phyloP scores from a whole-genome alignment of 2,329 filamentous ascomycete genomes.

The Aspergillus ochraceus region DNA sequence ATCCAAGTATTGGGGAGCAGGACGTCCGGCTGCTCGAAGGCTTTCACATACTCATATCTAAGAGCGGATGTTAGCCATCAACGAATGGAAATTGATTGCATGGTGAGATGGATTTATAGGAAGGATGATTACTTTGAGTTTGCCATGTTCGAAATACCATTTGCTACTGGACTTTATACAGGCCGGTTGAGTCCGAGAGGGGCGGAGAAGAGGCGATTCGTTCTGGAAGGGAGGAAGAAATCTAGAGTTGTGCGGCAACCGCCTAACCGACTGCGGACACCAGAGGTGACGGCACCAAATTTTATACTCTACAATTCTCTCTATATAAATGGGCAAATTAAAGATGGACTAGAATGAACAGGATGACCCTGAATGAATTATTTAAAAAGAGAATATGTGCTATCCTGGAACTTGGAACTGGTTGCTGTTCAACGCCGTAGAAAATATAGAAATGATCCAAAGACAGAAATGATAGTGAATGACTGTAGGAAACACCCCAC shows the following conservation, averaged over 20 bases:
- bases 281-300: not conserved
- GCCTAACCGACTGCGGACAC: conserved; percentile 6
- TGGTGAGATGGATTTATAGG: not conserved
- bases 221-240: not conserved
- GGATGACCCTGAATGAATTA: not conserved
- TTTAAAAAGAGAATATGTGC: not conserved
- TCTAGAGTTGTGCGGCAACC: conserved; percentile 4
- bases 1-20: conserved; percentile 93
- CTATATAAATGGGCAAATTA: not conserved
- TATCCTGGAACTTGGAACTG: not conserved
- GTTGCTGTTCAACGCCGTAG: not conserved
- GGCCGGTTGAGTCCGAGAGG: not conserved
- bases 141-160: conserved; percentile 7
- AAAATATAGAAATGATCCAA: not conserved
- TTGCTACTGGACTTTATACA: not conserved
- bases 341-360: not conserved
- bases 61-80: not conserved
- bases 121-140: conserved; percentile 15
- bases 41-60: conserved; percentile 91
- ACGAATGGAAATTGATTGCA: not conserved
- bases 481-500: not conserved
- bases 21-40: conserved; percentile 78
- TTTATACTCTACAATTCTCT: not conserved
- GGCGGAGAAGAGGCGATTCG: not conserved
- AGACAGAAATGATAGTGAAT: not conserved